Evolutionary conservation across 2,329 filamentous ascomycete genomes (phyloP), one percentile per base, ranked within the genome.

Genomic region (Beauveria varroae): DNA sequence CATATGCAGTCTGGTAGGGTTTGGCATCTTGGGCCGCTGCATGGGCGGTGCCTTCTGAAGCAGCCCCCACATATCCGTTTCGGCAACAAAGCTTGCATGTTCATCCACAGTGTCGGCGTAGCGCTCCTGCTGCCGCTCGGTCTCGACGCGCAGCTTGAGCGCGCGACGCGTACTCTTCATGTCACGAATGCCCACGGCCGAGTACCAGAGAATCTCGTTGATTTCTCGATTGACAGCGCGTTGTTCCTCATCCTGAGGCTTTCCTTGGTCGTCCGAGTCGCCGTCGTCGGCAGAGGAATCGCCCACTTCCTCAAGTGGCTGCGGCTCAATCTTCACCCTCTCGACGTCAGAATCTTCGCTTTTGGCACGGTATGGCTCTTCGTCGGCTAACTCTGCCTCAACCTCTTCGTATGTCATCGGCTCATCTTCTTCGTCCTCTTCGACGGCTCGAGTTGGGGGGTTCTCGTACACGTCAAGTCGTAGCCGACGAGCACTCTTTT

Each of bases 401-500:
- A 81, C 75, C 34, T 77, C 73, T 18, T 77, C 72, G 63, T 77
- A 81, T 0, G 73, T 65, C 73, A 82, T 73, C 14, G 68, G 67
- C 10, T 57, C 60, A 14, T 64, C 66, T 5, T 71, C 69, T 26
- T 70, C 64, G 2, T 70, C 65, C 8, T 63, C 57, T 7, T 67
- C 65, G 7, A 67, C 67, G 0, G 69, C 66, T 20, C 24, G 43
- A 34, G 20, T 55, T 62, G 40, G 62, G 5, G 67, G 71, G 8
- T 79, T 71, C 6, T 78, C 71, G 46, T 74, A 75, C 4, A 86
- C 78, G 18, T 78, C 71, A 3, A 86, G 66, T 5, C 78, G 72
- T 43, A 86, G 66, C 51, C 83, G 73, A 37, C 82, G 74, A 7
- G 83, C 76, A 37, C 76, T 78, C 16, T 68, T 72, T 0, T 72